Base-by-base conservation (phyloP, 108 stramenopile species). In the Skeletonema potamos region DNA sequence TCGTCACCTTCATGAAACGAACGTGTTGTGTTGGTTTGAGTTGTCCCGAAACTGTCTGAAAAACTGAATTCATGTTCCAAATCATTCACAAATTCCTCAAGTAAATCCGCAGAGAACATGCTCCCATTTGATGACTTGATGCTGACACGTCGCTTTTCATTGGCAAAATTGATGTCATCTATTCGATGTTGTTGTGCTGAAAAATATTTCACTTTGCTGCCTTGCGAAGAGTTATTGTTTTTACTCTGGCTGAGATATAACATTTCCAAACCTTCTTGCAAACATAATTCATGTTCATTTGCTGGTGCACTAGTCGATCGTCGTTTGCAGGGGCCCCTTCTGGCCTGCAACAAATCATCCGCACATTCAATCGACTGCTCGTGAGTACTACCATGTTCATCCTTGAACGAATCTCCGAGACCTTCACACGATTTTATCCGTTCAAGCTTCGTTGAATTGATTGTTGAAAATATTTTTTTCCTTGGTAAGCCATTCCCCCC, bases 101-200 rank as follows among this genome's bases (percentile, higher is more conserved):
- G 58, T 29, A 64, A 56, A 37, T 69, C 75, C 22, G 63, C 67
- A 64, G 68, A 69, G 39, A 76, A 76, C 68, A 76, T 46, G 48
- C 75, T 76, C 44, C 59, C 46, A 2, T 62, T 54, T n/a, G 20
- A 34, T 28, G 46, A 48, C 75, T 76, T 20, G 62, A 12, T 46
- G 17, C 20, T 17, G 32, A 55, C 20, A 22, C 18, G 3, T 60
- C 43, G 39, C 27, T 29, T 22, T 27, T 54, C 29, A 11, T 6
- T 0, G 0, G 37, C 18, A 41, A 27, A n/a, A n/a, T 27, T 20
- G 28, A 6, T 2, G 24, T 69, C 62, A 15, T 76, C 75, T 29
- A 68, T 64, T 29, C 27, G 41, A 43, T 76, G 66, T 44, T 48
- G 54, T 36, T 67, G 54, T 9, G 68, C 51, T n/a, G 67, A 61